Conservation (phyloP, 257 asterid genomes). For the Solanum rostratum region DNA sequence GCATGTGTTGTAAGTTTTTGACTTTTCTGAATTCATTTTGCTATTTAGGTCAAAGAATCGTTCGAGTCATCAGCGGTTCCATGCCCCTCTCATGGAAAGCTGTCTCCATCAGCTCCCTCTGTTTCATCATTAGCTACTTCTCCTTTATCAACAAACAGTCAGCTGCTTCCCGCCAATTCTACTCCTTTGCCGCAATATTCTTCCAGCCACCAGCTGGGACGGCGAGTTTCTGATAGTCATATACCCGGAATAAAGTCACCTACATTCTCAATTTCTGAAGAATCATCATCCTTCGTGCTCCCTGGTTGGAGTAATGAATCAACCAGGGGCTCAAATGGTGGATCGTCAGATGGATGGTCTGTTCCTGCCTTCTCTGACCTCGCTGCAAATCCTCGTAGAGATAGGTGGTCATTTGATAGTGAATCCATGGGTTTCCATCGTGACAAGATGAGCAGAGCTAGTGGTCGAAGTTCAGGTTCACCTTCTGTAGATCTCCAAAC, state of each 20-base stretch:
- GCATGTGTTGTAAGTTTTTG: not conserved
- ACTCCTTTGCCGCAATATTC: conserved; percentile 69
- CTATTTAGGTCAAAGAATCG: conserved; percentile 48
- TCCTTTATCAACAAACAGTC: conserved; percentile 58
- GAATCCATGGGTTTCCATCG: conserved; percentile 47
- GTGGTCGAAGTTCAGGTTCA: conserved; percentile 40
- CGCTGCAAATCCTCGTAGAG: conserved; percentile 44
- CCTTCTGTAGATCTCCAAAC: conserved; percentile 52
- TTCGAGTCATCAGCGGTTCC: conserved; percentile 41
- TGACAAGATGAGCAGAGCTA: conserved; percentile 47
- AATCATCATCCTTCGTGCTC: conserved; percentile 40
- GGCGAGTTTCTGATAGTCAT: conserved; percentile 70
- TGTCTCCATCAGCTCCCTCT: conserved; percentile 64
- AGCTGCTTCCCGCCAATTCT: conserved; percentile 48
- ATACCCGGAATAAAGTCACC: conserved; percentile 59
- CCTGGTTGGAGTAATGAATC: conserved; percentile 70
- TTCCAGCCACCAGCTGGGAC: conserved; percentile 47
- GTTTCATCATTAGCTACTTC: conserved; percentile 56
- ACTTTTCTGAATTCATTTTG: not conserved
- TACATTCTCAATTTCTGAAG: conserved; percentile 68
- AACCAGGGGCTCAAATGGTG: conserved; percentile 61
- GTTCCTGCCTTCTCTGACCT: conserved; percentile 67
- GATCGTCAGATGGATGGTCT: conserved; percentile 85
- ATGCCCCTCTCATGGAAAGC: conserved; percentile 52
- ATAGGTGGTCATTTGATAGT: conserved; percentile 95